Percentiles rank a stretch among this genome's conserved stretches.
These are phyloP conservation scores for Elongisporangium undulatum DNA, from an alignment of 352 stramenopile genomes.

Conservation along the genomic window DNA sequence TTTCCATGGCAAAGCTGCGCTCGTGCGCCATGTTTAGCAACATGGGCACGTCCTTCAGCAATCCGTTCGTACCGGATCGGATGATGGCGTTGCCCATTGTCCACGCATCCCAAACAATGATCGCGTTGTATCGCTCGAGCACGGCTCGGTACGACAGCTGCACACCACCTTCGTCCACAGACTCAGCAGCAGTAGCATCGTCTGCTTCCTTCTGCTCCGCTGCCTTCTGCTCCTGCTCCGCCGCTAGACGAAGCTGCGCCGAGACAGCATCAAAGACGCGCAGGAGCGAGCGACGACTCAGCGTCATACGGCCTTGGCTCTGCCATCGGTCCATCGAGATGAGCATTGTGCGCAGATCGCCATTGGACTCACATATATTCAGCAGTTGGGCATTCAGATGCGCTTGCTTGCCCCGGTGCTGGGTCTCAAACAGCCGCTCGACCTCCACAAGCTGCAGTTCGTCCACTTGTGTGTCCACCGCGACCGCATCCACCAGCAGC, in stretches of 20 bases:
- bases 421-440: conserved; percentile 54
- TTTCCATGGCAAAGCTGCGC: conserved; percentile 29
- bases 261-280: conserved; percentile 61
- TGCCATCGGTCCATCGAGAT: conserved; percentile 61
- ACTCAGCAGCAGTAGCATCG: not conserved
- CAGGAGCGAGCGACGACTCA: conserved; percentile 45
- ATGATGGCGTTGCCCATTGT: conserved; percentile 50
- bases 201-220: not conserved
- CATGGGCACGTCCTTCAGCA: conserved; percentile 38
- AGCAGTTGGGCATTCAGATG: conserved; percentile 52
- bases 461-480: conserved; percentile 18
- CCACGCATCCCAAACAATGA: conserved; percentile 45
- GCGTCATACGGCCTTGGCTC: conserved; percentile 18
- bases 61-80: conserved; percentile 34
- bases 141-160: conserved; percentile 53
- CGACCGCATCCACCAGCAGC: conserved; percentile 29
- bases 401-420: conserved; percentile 30
- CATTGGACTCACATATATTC: conserved; percentile 64
- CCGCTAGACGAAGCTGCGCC: conserved; percentile 34
- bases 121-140: conserved; percentile 40
- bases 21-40: conserved; percentile 36
- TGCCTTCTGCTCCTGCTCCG: conserved; percentile 12
- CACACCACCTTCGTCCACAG: conserved; percentile 22
- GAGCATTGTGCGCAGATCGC: conserved; percentile 56
- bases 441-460: conserved; percentile 44